Evolutionary conservation across 2,329 filamentous ascomycete genomes (phyloP).

Genomic region (Zasmidium cellare): DNA sequence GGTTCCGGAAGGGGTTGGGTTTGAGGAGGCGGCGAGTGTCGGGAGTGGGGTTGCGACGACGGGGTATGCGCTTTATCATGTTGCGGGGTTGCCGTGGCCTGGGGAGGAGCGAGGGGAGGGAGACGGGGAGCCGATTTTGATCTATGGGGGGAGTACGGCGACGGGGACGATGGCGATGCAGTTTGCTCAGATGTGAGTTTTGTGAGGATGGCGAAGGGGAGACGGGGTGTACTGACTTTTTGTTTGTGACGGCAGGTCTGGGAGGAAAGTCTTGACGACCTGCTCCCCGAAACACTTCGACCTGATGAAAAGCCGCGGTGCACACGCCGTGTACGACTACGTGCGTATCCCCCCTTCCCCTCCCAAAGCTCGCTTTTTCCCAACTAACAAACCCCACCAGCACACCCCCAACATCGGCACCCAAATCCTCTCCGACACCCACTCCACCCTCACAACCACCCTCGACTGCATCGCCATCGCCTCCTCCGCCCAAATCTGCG

Average conservation of each 20-base stretch:
- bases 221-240: neutral
- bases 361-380: neutral
- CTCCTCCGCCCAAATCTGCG: conserved; percentile 13
- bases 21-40: conserved; percentile 52
- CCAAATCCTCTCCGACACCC: conserved; percentile 45
- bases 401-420: conserved; percentile 30
- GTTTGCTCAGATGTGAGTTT: conserved; percentile 42
- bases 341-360: conserved; percentile 7
- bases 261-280: conserved; percentile 42
- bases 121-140: conserved; percentile 38
- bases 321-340: conserved; percentile 50
- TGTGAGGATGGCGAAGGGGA: too few species aligned
- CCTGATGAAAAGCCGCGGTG: conserved; percentile 44
- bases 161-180: conserved; percentile 50
- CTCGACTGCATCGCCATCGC: conserved; percentile 38
- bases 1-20: conserved; percentile 47
- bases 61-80: conserved; percentile 44
- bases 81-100: conserved; percentile 46
- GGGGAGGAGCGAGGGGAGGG: conserved; percentile 29
- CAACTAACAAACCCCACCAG: conserved; percentile 5
- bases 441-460: conserved; percentile 40
- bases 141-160: conserved; percentile 52
- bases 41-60: conserved; percentile 51
- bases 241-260: too few species aligned
- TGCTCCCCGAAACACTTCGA: conserved; percentile 49